Conservation (phyloP, 1,139 yeast species). For the Diutina pseudorugosa region DNA sequence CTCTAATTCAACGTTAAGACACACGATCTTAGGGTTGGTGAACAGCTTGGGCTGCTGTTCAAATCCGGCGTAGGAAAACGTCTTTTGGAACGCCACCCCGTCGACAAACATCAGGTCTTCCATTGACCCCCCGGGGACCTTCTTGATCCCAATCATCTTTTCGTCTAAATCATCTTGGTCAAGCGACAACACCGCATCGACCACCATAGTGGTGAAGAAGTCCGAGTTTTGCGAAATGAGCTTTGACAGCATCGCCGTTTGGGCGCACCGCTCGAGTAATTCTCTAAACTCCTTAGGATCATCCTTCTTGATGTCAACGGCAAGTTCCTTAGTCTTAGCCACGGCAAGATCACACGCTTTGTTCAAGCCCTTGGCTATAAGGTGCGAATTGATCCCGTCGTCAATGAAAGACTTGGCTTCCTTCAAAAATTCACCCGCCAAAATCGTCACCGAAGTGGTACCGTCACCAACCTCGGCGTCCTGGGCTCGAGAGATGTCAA, state of each 20-base stretch:
- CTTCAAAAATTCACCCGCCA: constrained; percentile 90
- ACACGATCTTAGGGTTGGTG: constrained; percentile 66
- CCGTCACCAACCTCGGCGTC: constrained; percentile 99
- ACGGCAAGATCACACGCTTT: constrained; percentile 74
- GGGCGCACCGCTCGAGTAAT: constrained; percentile 83
- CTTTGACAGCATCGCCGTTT: constrained; percentile 95
- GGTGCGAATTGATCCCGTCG: constrained; percentile 88
- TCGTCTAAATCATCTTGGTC: constrained; percentile 75
- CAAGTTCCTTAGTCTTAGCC: constrained; percentile 56
- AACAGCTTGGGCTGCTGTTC: constrained; percentile 95
- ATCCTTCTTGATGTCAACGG: constrained; percentile 44
- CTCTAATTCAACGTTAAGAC: constrained; percentile 86
- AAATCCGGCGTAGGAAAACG: constrained; percentile 56
- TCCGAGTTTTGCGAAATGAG: constrained; percentile 76
- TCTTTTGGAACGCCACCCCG: constrained; percentile 96
- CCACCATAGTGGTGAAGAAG: constrained; percentile 92
- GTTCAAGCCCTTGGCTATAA: constrained; percentile 79
- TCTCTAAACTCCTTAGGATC: constrained; percentile 46
- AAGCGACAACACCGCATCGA: constrained; percentile 81
- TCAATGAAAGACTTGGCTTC: constrained; percentile 86
- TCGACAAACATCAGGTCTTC: constrained; percentile 81
- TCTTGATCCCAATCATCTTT: constrained; percentile 84
- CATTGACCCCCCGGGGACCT: constrained; percentile 93
- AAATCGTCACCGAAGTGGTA: constrained; percentile 86
- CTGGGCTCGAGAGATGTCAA: constrained; percentile 91